Base-by-base conservation (phyloP, 108 stramenopile genomes). In the Fistulifera pelliculosa region DNA sequence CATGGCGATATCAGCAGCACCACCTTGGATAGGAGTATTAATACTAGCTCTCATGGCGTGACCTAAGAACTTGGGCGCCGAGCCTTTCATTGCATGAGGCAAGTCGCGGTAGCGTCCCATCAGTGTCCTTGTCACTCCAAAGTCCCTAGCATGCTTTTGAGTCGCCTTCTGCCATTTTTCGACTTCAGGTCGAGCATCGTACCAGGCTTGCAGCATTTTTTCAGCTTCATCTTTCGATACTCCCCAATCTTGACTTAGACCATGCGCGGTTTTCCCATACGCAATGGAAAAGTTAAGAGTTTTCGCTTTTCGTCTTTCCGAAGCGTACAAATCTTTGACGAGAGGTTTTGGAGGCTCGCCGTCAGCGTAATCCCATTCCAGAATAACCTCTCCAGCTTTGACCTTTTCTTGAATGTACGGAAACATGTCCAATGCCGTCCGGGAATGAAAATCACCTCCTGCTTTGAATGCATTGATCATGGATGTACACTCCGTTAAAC, bases 1-100 rank as follows among this genome's bases (percentile, higher is more conserved):
- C 96, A 98, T 98, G 1, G 94, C 99, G 15, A 99, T 85, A 63
- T 99, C 99, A 1, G 99, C 99, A 0, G 99, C 99, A 25, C 95
- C 93, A 21, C 99, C 99, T 63, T 99, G 97, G 41, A 99, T 99
- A 10, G 99, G 99, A 10, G 97, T 99, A 69, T 99, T 99, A 69
- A 99, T 99, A 41, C 95, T 94, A 0, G 97, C 99, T 0, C 99
- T 81, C 39, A 85, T 65, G n/a, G 82, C 87, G 45, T 90, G 91
- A 15, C 86, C 82, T 2, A 77, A 22, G 1, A 65, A 39, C n/a
- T 64, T 70, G 40, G 64, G 57, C 17, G 52, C 52, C 8, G 31
- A 35, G 11, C 69, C 74, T 11, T 11, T 47, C 16, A 66, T 70
- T 49, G 94, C 92, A 21, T 96, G 90, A 2, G 94, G 95, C 8